Evolutionary conservation across 805 yeast genomes (phyloP), one percentile per base, ranked within the genome.

Genomic region (Yarrowia hollandica): DNA sequence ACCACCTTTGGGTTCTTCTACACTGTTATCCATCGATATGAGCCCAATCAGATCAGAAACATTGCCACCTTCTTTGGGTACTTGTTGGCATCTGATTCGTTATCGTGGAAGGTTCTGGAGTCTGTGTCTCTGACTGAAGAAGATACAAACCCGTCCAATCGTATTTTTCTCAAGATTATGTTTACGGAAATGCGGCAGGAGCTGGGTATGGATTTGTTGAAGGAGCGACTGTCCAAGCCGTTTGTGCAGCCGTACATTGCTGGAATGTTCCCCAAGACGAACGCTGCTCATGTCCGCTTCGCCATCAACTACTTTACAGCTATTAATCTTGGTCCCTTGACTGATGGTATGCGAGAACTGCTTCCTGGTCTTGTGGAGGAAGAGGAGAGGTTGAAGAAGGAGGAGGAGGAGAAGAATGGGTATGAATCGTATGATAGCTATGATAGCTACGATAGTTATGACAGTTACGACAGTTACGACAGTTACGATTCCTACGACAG

Each of bases 281-380:
- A 69, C 25, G 64, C 64, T 11, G 60, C 61, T 42, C 71, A 73
- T 23, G 68, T 73, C 2, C 56, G 92, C 61, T 92, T 91, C 69
- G 79, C 95, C 1, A 90, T 90, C 68, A 92, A 92, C 68, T 92
- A 79, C 69, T 92, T 92, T 71, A 92, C 97, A 0, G 97, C 97
- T 1, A 90, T 92, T 62, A 95, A 95, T 0, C 70, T 92, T 50
- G 97, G 97, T 42, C 78, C 79, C 2, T 69, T 92, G 60, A 91
- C 98, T 0, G 96, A 89, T 34, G 80, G 75, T 1, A 86, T 91
- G 95, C 80, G 98, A 72, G 78, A 75, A 4, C 75, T 52, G 18
- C 58, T 52, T 35, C 66, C 65, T 18, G 69, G 64, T 2, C n/a
- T 48, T n/a, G 46, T 22, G 1, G 60, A 54, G 15, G 60, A 58